Conservation (phyloP, 1,139 yeast genomes). For the Arxiozyma slooffiae region DNA sequence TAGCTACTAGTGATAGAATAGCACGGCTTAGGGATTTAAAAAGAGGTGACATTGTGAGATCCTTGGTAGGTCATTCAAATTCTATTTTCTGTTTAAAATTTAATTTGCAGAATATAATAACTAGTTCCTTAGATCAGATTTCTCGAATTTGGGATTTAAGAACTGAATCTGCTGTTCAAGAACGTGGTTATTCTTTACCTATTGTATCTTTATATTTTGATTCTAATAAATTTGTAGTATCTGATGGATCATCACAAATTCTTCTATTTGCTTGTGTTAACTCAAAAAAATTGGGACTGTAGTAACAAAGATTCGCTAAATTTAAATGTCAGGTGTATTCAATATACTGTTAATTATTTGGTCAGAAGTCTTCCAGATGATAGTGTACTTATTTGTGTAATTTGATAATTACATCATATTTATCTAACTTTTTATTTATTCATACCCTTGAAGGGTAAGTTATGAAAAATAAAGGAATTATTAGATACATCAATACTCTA, state of each 20-base stretch:
- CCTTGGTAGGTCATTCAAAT: conserved; percentile 60
- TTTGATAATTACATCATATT: conserved; percentile 7
- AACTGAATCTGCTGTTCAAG: conserved; percentile 52
- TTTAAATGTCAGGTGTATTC: conserved; percentile 28
- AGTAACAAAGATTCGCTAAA: conserved; percentile 39
- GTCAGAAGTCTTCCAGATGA: conserved; percentile 56
- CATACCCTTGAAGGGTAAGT: background rate
- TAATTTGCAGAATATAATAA: conserved; percentile 51
- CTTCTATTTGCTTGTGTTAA: conserved; percentile 49
- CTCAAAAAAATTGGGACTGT: conserved; percentile 43
- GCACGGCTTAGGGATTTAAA: conserved; percentile 71
- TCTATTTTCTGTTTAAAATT: conserved; percentile 61
- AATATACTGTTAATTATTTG: conserved; percentile 50
- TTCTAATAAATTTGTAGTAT: conserved; percentile 43
- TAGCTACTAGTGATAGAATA: conserved; percentile 68
- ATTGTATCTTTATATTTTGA: conserved; percentile 50
- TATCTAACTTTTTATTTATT: too few species aligned
- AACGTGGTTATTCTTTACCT: conserved; percentile 47
- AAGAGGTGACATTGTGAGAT: conserved; percentile 55
- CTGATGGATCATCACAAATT: conserved; percentile 34
- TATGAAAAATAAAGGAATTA: too few species aligned
- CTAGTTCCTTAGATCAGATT: conserved; percentile 58
- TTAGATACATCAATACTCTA: background rate
- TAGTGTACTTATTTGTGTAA: conserved; percentile 50
- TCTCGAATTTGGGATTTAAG: conserved; percentile 66